phyloP scores from a whole-genome alignment of 805 yeast species.

The Schwanniomyces occidentalis region DNA sequence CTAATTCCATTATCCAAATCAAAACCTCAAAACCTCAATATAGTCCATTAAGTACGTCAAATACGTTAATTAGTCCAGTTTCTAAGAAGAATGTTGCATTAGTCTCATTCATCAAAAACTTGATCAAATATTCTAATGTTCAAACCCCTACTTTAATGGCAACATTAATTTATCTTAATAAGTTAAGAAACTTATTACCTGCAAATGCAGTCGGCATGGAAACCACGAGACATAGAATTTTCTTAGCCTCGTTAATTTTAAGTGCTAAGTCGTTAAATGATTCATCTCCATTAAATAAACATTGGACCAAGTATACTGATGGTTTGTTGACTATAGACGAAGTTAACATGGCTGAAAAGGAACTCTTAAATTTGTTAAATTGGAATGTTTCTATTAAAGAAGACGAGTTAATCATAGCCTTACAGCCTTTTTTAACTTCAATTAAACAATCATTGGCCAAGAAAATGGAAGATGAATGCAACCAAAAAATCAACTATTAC shows the following conservation, averaged over 20 bases:
- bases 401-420: constrained; percentile 65
- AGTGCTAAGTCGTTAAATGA: constrained; percentile 94
- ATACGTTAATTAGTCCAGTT: constrained; percentile 25
- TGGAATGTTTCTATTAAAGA: constrained; percentile 80
- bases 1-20: constrained; percentile 55
- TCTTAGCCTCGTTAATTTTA: constrained; percentile 81
- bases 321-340: constrained; percentile 77
- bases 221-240: constrained; percentile 90
- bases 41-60: constrained; percentile 38
- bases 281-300: constrained; percentile 91
- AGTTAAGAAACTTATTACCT: constrained; percentile 76
- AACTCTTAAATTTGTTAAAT: constrained; percentile 74
- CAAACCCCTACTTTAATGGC: constrained; percentile 96
- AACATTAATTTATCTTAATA: constrained; percentile 76
- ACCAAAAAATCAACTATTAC: constrained; percentile 30
- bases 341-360: constrained; percentile 89
- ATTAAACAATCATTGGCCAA: constrained; percentile 55
- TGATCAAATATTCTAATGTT: constrained; percentile 82
- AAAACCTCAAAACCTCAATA: constrained; percentile 19
- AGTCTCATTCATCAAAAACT: constrained; percentile 63
- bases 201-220: constrained; percentile 88
- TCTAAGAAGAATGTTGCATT: constrained; percentile 32
- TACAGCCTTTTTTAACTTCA: constrained; percentile 74
- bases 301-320: constrained; percentile 92
- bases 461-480: constrained; percentile 24